A percentile compares a stretch with the other conserved stretches of the same genome.
Conservation (phyloP, 805 yeast genomes). For the Yarrowia sp. region DNA sequence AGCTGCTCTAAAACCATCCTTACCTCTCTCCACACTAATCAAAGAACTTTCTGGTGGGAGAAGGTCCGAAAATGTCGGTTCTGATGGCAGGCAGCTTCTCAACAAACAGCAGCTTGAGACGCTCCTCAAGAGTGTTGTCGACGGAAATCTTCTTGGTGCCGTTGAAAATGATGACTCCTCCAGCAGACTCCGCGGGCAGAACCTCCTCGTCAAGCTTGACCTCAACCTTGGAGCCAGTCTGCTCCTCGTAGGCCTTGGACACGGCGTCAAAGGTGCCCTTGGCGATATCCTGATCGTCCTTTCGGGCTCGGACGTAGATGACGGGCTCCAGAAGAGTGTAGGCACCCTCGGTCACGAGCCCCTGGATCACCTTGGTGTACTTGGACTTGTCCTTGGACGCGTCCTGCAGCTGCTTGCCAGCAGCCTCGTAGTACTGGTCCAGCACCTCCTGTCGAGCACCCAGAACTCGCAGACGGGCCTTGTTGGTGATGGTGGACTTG, state of each 20-base stretch:
- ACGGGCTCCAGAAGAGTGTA: constrained; percentile 68
- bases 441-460: constrained; percentile 80
- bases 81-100: constrained; percentile 91
- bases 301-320: constrained; percentile 62
- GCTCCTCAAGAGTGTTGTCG: constrained; percentile 90
- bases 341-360: constrained; percentile 69
- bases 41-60: constrained; percentile 83
- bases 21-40: constrained; percentile 47
- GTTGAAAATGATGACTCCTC: constrained; percentile 78
- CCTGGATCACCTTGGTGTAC: constrained; percentile 67
- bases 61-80: constrained; percentile 70
- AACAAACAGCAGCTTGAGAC: constrained; percentile 76
- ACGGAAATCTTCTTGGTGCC: constrained; percentile 80
- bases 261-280: constrained; percentile 62
- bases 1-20: not conserved
- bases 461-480: constrained; percentile 87
- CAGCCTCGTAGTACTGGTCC: constrained; percentile 66
- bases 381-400: constrained; percentile 52
- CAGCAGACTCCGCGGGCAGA: constrained; percentile 64
- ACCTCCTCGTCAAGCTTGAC: constrained; percentile 56
- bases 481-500: constrained; percentile 92
- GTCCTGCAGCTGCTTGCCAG: constrained; percentile 59
- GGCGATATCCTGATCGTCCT: constrained; percentile 56
- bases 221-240: constrained; percentile 55
- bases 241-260: constrained; percentile 57